phyloP scores from a whole-genome alignment of 495 filamentous ascomycete species.

The Penicillium crystallinum region DNA sequence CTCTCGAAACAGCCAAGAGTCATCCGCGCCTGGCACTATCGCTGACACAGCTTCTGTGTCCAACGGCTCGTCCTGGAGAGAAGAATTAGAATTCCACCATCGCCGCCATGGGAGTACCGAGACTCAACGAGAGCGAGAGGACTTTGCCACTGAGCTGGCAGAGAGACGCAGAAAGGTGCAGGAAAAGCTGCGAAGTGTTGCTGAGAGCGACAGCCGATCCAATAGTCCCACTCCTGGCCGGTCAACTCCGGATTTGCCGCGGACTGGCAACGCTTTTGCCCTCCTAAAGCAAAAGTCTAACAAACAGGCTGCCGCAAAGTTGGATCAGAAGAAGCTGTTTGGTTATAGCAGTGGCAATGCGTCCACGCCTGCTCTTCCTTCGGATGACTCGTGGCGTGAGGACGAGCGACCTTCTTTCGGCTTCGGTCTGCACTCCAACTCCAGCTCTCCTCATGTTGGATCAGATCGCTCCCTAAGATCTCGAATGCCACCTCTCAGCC shows the following conservation, averaged over 20 bases:
- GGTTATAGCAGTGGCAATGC: conserved; percentile 57
- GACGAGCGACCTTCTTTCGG: conserved; percentile 38
- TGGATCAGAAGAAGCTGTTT: conserved; percentile 62
- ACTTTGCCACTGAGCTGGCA: conserved; percentile 76
- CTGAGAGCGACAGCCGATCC: conserved; percentile 60
- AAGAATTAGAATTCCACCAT: conserved; percentile 35
- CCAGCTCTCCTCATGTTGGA: conserved; percentile 39
- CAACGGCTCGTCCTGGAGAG: conserved; percentile 32
- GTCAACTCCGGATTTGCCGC: conserved; percentile 40
- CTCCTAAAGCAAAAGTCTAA: conserved; percentile 65
- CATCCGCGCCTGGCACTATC: conserved; percentile 4
- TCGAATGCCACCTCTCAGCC: conserved; percentile 29
- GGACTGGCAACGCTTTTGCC: conserved; percentile 56
- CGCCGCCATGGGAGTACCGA: conserved; percentile 53
- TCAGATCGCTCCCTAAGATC: conserved; percentile 30
- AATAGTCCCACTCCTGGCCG: conserved; percentile 43
- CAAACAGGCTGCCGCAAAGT: conserved; percentile 53
- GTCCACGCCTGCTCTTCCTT: conserved; percentile 43
- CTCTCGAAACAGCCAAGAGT: conserved; percentile 17
- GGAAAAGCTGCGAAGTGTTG: conserved; percentile 71
- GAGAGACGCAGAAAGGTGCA: conserved; percentile 71
- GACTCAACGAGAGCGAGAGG: conserved; percentile 63
- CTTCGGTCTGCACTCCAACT: conserved; percentile 36
- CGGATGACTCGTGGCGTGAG: conserved; percentile 42
- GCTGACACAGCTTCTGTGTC: conserved; percentile 13